Conservation (phyloP, 2,329 filamentous ascomycete species). For the Microcyclospora pomicola region DNA sequence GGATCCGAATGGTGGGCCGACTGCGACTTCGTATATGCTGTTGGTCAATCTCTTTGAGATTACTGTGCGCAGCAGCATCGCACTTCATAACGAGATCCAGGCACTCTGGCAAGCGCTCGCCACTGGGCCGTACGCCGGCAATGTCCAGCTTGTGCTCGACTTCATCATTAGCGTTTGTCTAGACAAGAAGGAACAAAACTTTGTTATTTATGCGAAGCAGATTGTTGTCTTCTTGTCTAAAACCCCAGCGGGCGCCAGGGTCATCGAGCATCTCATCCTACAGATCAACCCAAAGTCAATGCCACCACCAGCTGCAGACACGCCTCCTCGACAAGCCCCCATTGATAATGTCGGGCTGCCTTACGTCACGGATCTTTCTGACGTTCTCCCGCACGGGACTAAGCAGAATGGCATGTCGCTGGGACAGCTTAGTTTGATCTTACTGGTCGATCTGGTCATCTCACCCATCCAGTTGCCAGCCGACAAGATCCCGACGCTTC, state of each 20-base stretch:
- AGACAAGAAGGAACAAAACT: constrained; percentile 91
- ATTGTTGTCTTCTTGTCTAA: constrained; percentile 93
- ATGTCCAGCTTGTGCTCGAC: constrained; percentile 85
- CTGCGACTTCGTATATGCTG: constrained; percentile 83
- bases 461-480: constrained; percentile 67
- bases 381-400: constrained; percentile 72
- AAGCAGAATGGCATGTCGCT: constrained; percentile 77
- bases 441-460: constrained; percentile 92
- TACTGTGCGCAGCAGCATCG: constrained; percentile 79
- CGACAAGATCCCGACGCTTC: constrained; percentile 69
- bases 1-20: constrained; percentile 82
- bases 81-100: constrained; percentile 90
- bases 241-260: constrained; percentile 70
- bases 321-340: constrained; percentile 39
- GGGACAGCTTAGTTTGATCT: constrained; percentile 81
- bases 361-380: constrained; percentile 74
- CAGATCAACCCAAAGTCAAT: constrained; percentile 93
- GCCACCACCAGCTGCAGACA: constrained; percentile 33
- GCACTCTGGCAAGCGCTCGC: constrained; percentile 94
- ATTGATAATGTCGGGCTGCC: constrained; percentile 63
- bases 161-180: constrained; percentile 93
- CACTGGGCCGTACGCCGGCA: constrained; percentile 81
- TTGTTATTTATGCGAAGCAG: constrained; percentile 95
- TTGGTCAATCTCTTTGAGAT: constrained; percentile 92
- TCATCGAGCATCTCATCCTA: constrained; percentile 83